Percentiles rank a stretch among this genome's conserved stretches.
These are phyloP conservation scores for Endothia cerciana DNA, from an alignment of 2,329 filamentous ascomycete species.

Conservation along the genomic window DNA sequence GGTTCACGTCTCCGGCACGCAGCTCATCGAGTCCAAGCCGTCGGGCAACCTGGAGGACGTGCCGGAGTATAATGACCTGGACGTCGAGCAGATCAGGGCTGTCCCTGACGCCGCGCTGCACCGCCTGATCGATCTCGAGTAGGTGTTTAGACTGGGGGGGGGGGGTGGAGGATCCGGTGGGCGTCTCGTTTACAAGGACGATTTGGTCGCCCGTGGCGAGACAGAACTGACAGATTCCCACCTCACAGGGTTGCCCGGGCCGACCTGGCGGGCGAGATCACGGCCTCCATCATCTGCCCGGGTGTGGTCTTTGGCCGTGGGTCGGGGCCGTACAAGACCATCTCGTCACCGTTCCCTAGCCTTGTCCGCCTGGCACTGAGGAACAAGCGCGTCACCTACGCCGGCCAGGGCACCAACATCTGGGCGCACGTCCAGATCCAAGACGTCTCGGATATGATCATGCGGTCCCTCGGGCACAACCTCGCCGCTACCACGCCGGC, in stretches of 20 bases:
- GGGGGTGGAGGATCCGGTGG: background rate
- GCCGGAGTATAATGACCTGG: conserved; percentile 14
- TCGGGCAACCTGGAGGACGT: conserved; percentile 9
- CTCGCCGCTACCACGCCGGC: conserved; percentile 6
- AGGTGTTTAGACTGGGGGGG: background rate
- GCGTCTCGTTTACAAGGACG: background rate
- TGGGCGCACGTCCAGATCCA: conserved; percentile 16
- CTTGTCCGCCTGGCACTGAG: conserved; percentile 15
- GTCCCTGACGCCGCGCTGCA: conserved; percentile 9
- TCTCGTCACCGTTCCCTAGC: conserved; percentile 12
- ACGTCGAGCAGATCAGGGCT: conserved; percentile 11
- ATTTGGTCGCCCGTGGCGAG: background rate
- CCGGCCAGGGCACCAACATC: conserved; percentile 16
- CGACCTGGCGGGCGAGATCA: conserved; percentile 14
- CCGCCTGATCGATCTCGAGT: conserved; percentile 13
- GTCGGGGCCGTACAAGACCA: conserved; percentile 14
- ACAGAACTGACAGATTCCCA: background rate
- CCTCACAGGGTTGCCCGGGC: conserved; percentile 5
- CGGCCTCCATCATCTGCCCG: conserved; percentile 17
- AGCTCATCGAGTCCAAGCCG: conserved; percentile 17
- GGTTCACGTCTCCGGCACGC: conserved; percentile 16
- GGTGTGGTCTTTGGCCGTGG: conserved; percentile 17
- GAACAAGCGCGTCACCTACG: conserved; percentile 12
- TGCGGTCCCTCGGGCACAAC: background rate
- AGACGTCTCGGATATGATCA: conserved; percentile 10